These are phyloP conservation scores for Cicer arietinum DNA, from an alignment of 306 rosid genomes.

Conservation along the genomic window DNA sequence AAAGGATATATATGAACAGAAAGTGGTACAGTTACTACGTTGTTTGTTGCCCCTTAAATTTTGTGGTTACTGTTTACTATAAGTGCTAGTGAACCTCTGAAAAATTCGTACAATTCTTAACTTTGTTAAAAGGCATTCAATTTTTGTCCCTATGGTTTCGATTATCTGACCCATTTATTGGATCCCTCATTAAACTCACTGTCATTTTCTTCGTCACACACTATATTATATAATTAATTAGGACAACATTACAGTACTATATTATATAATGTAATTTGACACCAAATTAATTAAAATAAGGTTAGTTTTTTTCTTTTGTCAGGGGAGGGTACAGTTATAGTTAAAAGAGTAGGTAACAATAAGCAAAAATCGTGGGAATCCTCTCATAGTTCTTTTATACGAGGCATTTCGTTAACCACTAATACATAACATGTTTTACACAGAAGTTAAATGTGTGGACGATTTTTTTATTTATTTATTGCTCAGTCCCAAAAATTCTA, in stretches of 20 bases:
- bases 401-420: background rate
- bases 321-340: background rate
- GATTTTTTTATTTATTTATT: background rate
- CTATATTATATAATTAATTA: background rate
- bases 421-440: background rate
- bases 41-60: conserved; percentile 33
- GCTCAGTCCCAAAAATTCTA: background rate
- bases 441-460: background rate
- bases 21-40: conserved; percentile 17
- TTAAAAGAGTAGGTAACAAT: background rate
- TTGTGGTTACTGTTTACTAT: conserved; percentile 25
- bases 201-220: conserved; percentile 8
- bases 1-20: conserved; percentile 33
- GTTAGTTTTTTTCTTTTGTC: too few species aligned
- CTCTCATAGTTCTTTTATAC: background rate
- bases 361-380: background rate
- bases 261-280: background rate
- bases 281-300: background rate
- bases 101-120: conserved; percentile 21
- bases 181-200: conserved; percentile 16
- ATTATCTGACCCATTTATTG: conserved; percentile 10
- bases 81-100: conserved; percentile 40
- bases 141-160: conserved; percentile 21
- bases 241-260: conserved; percentile 3
- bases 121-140: conserved; percentile 9